Conservation (phyloP, 495 filamentous ascomycete species). For the Tuber aestivum region DNA sequence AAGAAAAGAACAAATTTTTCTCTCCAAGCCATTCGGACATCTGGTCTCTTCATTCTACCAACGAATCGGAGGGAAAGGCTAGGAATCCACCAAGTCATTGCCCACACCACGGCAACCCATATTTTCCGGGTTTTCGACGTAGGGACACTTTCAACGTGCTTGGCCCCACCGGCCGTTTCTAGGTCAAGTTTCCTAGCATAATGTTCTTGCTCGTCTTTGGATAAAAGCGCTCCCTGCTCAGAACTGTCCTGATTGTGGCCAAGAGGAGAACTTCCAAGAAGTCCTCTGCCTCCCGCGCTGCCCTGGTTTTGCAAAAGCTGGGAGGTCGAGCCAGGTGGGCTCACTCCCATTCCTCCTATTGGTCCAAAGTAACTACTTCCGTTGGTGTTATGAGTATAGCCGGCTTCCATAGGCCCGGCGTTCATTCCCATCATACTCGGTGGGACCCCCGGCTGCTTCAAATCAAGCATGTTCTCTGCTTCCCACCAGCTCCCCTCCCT, state of each 20-base stretch:
- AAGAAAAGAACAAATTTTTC: constrained; percentile 82
- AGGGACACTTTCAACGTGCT: constrained; percentile 65
- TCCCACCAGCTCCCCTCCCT: constrained; percentile 95
- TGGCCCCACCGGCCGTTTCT: constrained; percentile 66
- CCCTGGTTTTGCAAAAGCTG: constrained; percentile 61
- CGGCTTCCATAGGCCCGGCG: constrained; percentile 51
- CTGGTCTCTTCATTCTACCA: constrained; percentile 94
- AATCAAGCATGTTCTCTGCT: constrained; percentile 89
- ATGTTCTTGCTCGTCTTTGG: constrained; percentile 42
- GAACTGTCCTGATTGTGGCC: constrained; percentile 39
- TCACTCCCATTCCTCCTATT: constrained; percentile 54
- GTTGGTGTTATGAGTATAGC: constrained; percentile 57
- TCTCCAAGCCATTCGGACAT: constrained; percentile 94
- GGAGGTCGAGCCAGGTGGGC: constrained; percentile 62
- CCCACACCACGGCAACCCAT: constrained; percentile 80
- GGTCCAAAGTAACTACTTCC: constrained; percentile 67
- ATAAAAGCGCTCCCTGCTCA: constrained; percentile 47
- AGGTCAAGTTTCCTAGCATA: constrained; percentile 61
- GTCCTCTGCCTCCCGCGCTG: constrained; percentile 44
- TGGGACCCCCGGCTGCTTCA: constrained; percentile 57
- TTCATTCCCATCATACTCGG: constrained; percentile 50
- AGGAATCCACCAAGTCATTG: constrained; percentile 88
- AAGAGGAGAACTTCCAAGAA: constrained; percentile 44
- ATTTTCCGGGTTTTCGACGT: constrained; percentile 58
- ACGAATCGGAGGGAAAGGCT: constrained; percentile 72